Evolutionary conservation across 2,329 filamentous ascomycete species (phyloP), one percentile per base, ranked within the genome.

Genomic region (Mycosphaerella sp.): DNA sequence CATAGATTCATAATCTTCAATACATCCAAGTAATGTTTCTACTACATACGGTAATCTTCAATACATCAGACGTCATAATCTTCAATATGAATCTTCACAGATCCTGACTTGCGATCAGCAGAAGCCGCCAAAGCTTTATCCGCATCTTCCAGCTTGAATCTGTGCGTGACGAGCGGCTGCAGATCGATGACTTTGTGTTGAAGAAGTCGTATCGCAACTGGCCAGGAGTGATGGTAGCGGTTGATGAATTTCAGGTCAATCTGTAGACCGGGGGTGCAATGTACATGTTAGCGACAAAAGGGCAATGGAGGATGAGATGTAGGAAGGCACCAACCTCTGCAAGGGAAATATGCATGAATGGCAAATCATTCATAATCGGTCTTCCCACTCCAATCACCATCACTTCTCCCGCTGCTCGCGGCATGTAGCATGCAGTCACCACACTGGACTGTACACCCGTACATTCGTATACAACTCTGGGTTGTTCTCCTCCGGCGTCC

Each of bases 221-320:
- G 82, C 83, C 84, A 87, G 0, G 82, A 86, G 61, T 86, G 81
- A 36, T 77, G 73, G 63, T 86, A 87, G 6, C 84, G 74, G 65
- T 87, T 86, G 63, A 86, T 86, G 68, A 87, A 87, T 34, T 77
- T 79, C 21, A 87, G 71, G 58, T 85, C 75, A 56, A 86, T 54
- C 51, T 58, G 9, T n/a, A 14, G 17, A 30, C 4, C 2, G 6
- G 3, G 21, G 52, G 30, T 54, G 54, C 40, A 41, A 37, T 28
- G 8, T 18, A 37, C 4, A 21, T 6, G 21, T 21, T 16, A n/a
- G 28, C n/a, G n/a, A n/a, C n/a, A n/a, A n/a, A n/a, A n/a, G n/a
- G n/a, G n/a, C n/a, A n/a, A n/a, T n/a, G n/a, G n/a, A 6, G 21
- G 21, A 21, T 21, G 21, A 21, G 21, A 4, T 4, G 21, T 4